Conservation (phyloP, 75 land plant species). For the Sequoiadendron giganteum region DNA sequence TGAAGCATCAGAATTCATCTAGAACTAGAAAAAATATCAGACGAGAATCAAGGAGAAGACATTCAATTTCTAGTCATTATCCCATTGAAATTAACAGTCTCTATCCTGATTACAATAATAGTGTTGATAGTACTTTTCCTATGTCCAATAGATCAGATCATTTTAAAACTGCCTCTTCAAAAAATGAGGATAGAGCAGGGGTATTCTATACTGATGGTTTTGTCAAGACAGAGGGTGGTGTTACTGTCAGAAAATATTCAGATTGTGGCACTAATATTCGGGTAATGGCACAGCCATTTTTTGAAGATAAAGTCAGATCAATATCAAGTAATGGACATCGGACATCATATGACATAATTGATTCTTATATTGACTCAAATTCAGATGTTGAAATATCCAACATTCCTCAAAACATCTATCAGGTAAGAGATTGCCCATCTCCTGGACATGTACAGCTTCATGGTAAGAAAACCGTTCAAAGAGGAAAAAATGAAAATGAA, state of each 20-base stretch:
- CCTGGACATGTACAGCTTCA: neutral
- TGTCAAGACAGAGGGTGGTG: neutral
- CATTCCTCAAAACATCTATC: neutral
- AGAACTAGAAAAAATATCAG: constrained; percentile 2
- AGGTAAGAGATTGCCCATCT: neutral
- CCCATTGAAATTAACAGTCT: constrained; percentile 4
- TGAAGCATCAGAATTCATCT: neutral
- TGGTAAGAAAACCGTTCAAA: neutral
- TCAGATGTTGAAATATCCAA: neutral
- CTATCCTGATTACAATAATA: neutral
- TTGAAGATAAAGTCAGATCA: neutral
- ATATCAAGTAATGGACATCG: neutral
- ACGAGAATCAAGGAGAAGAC: constrained; percentile 6
- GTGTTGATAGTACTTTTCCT: neutral
- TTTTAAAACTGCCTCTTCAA: constrained; percentile 1
- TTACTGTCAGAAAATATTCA: neutral
- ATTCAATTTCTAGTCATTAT: constrained; percentile 6
- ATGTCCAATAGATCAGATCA: neutral
- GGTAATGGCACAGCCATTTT: neutral
- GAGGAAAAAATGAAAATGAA: neutral
- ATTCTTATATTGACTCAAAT: constrained; percentile 4
- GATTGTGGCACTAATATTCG: neutral
- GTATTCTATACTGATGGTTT: neutral
- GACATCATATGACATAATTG: neutral
- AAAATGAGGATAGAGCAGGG: neutral